Conservation (phyloP, 2,329 filamentous ascomycete species). For the Dactylonectria macrodidyma region DNA sequence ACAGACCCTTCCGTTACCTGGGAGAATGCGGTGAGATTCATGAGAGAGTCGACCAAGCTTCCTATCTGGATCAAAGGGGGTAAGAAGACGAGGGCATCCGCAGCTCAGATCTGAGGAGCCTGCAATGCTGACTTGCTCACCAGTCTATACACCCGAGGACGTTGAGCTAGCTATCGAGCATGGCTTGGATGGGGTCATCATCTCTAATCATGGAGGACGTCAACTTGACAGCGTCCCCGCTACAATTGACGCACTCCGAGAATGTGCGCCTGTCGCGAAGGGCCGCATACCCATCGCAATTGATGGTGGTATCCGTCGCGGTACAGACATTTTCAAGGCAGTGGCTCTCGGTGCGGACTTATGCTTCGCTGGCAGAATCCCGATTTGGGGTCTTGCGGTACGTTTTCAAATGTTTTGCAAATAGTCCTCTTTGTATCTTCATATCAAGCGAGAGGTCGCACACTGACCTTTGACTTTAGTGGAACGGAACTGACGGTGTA, state of each 20-base stretch:
- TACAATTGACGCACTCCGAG: constrained; percentile 71
- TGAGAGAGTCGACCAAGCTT: not conserved
- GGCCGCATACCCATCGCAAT: constrained; percentile 70
- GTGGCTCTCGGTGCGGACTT: constrained; percentile 47
- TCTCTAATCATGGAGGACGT: constrained; percentile 41
- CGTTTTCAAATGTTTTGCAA: not conserved
- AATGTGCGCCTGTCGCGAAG: constrained; percentile 72
- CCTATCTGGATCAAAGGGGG: constrained; percentile 11
- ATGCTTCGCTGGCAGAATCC: constrained; percentile 42
- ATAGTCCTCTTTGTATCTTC: not conserved
- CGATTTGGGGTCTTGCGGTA: constrained; percentile 55
- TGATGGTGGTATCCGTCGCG: constrained; percentile 49
- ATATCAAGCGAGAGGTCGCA: not conserved
- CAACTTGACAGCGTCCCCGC: constrained; percentile 62
- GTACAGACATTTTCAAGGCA: constrained; percentile 51
- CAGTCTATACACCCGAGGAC: constrained; percentile 42
- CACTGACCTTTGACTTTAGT: constrained; percentile 30
- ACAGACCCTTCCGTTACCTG: constrained; percentile 3
- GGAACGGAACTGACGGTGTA: constrained; percentile 47
- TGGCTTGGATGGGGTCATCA: constrained; percentile 48
- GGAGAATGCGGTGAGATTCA: not conserved
- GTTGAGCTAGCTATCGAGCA: constrained; percentile 46
- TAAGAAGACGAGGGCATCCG: not conserved
- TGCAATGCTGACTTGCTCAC: not conserved
- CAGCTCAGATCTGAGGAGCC: not conserved